phyloP scores from a whole-genome alignment of 768 basidiomycete species.

The Hypholoma sublateritium region DNA sequence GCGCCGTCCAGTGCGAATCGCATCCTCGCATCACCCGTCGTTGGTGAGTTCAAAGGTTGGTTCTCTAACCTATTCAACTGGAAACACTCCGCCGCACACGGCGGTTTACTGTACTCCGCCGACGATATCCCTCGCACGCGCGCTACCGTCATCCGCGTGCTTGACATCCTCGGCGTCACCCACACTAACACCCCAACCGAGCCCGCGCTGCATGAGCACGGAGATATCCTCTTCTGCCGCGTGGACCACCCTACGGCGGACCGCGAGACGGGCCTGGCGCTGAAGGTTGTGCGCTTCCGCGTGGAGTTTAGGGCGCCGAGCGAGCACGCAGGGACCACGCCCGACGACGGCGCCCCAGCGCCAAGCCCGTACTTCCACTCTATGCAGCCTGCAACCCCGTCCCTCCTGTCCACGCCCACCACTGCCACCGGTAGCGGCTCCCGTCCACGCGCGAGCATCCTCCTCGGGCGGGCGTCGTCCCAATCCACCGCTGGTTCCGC shows the following conservation, averaged over 20 bases:
- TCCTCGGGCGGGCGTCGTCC: conserved; percentile 16
- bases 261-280: conserved; percentile 39
- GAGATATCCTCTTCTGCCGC: conserved; percentile 40
- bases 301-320: conserved; percentile 60
- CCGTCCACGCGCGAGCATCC: conserved; percentile 22
- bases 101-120: conserved; percentile 51
- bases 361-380: conserved; percentile 20
- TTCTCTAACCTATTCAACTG: conserved; percentile 95
- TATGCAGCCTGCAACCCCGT: conserved; percentile 12
- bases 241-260: conserved; percentile 50
- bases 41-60: conserved; percentile 88
- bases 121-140: conserved; percentile 62
- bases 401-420: conserved; percentile 17
- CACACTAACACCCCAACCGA: conserved; percentile 34
- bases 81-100: conserved; percentile 55
- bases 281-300: conserved; percentile 82
- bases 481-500: conserved; percentile 1
- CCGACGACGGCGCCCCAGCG: conserved; percentile 7
- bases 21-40: conserved; percentile 63
- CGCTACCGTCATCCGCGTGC: conserved; percentile 58
- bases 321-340: conserved; percentile 1
- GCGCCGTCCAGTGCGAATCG: conserved; percentile 29
- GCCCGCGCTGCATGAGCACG: conserved; percentile 11
- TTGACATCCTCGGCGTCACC: conserved; percentile 62
- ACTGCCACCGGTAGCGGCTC: conserved; percentile 9